A percentile compares a stretch with the other conserved stretches of the same genome.
These are phyloP conservation scores for Mycena vulgaris DNA, from an alignment of 768 basidiomycete species.

Conservation along the genomic window DNA sequence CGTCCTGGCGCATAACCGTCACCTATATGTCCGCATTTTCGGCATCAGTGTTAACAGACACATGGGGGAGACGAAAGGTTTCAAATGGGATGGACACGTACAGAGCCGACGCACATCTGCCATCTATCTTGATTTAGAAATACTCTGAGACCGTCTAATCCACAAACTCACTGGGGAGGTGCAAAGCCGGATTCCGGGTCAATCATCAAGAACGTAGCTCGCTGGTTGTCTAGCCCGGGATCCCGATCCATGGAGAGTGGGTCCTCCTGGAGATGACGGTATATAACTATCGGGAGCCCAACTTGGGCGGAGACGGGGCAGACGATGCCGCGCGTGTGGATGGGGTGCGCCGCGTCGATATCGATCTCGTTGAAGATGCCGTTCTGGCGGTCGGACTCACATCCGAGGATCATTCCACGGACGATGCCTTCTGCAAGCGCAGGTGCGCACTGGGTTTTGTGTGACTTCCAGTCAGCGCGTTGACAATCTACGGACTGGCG, in stretches of 20 bases:
- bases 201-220: constrained; percentile 48
- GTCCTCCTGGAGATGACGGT: constrained; percentile 43
- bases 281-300: constrained; percentile 48
- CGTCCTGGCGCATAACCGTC: constrained; percentile 35
- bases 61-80: background rate
- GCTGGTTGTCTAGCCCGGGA: constrained; percentile 47
- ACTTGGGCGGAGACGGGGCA: constrained; percentile 47
- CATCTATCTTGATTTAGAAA: constrained; percentile 17
- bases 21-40: background rate
- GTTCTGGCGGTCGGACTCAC: too few species aligned
- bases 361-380: too few species aligned
- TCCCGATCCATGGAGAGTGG: constrained; percentile 41
- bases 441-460: too few species aligned
- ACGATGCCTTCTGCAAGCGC: background rate
- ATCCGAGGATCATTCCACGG: too few species aligned
- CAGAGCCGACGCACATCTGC: constrained; percentile 34
- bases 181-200: constrained; percentile 46
- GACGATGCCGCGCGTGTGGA: constrained; percentile 42
- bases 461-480: too few species aligned
- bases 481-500: too few species aligned
- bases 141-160: background rate
- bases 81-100: constrained; percentile 3
- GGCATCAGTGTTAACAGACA: background rate
- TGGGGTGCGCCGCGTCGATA: constrained; percentile 41
- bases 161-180: constrained; percentile 39